Base-by-base conservation (phyloP, 2,329 filamentous ascomycete species). In the Clathrospora elynae region DNA sequence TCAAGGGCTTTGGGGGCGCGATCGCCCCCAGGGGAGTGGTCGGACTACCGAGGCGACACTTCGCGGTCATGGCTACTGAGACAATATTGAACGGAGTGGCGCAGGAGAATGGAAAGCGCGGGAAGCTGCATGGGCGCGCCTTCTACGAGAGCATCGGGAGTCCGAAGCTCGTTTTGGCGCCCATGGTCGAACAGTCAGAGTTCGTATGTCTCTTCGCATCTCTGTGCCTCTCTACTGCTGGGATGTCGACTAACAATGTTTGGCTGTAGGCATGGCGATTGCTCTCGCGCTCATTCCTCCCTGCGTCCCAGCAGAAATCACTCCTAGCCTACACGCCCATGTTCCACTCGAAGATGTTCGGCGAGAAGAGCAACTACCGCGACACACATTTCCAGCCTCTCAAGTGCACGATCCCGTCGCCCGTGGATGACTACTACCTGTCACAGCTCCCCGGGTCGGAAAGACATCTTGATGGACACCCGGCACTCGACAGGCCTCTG, bases 121-220 rank as follows among this genome's bases (percentile, higher is more conserved):
- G 40, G 16, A 95, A 92, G 69, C 75, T 95, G 14, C 83, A 87
- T 59, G 93, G 93, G 1, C 79, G 93, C 44, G 88, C 87, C 9
- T 97, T 99, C 68, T 99, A 97, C 66, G 85, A 96, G 74, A 95
- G 88, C 66, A 87, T 99, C 49, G 93, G 93, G 14, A 91, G 87
- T 47, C 93, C 93, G 2, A 96, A 89, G 72, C 85, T 87, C 55
- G 83, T 99, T 19, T 80, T 99, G 41, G 93, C 93, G 22, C 93
- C 93, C 23, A 99, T 99, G 93, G 93, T 99, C 14, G 92, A 99
- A 66, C 89, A 96, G 71, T 96, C 90, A 20, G 93, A 99, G 76
- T 96, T 97, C 75, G 91, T 96, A 77, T 55, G 86, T 64, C 76
- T 50, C 44, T 36, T 51, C 38, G 28, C 33, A 34, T 32, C 14